phyloP scores from a whole-genome alignment of 371 early-diverging fungal genomes.

The Mucor lusitanicus region DNA sequence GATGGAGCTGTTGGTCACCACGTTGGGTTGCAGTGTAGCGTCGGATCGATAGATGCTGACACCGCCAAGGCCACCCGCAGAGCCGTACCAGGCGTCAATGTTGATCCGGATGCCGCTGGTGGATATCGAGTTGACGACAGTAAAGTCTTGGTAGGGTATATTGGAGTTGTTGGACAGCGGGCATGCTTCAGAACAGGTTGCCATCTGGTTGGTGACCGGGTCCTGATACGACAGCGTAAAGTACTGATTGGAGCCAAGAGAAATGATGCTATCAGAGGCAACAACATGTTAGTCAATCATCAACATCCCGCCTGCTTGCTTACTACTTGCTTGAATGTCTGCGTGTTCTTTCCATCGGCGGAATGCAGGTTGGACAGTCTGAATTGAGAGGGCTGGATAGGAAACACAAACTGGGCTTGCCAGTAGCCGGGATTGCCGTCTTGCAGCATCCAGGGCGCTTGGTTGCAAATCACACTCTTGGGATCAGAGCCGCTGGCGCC shows the following conservation, averaged over 20 bases:
- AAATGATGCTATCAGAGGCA: conserved; percentile 38
- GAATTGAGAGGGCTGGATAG: conserved; percentile 66
- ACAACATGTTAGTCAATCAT: not conserved
- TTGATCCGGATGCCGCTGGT: conserved; percentile 61
- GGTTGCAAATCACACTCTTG: conserved; percentile 33
- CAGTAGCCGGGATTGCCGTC: conserved; percentile 74
- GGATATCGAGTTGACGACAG: conserved; percentile 36
- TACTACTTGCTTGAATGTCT: conserved; percentile 49
- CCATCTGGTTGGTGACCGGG: conserved; percentile 45
- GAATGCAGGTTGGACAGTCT: conserved; percentile 59
- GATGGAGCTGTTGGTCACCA: conserved; percentile 20
- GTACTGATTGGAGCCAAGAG: conserved; percentile 47
- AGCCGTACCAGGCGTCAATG: conserved; percentile 72
- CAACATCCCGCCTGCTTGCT: not conserved
- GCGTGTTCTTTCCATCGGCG: conserved; percentile 59
- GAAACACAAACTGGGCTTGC: conserved; percentile 60
- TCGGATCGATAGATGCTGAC: conserved; percentile 70
- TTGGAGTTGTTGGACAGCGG: conserved; percentile 50
- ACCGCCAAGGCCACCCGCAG: conserved; percentile 72
- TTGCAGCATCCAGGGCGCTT: conserved; percentile 63
- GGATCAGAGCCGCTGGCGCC: conserved; percentile 34
- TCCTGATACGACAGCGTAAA: conserved; percentile 65
- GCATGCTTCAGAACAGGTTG: conserved; percentile 64
- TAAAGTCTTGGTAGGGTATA: conserved; percentile 65
- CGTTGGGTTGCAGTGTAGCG: conserved; percentile 47